Evolutionary conservation across 345 rosid genomes (phyloP).

Genomic region (Brassica incana): DNA sequence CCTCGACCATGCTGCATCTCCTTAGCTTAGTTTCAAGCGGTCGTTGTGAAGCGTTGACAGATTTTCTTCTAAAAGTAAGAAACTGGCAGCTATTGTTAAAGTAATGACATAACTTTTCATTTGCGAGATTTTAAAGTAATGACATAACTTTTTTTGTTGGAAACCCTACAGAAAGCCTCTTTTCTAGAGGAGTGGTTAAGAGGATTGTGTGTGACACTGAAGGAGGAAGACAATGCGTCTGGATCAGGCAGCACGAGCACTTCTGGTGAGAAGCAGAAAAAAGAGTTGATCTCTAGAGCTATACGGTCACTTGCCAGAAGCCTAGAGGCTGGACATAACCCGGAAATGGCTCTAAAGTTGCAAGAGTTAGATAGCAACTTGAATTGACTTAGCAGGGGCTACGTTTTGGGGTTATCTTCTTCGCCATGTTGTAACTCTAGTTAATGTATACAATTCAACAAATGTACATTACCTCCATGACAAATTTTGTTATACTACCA

Average conservation of each 20-base stretch:
- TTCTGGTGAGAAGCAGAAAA: constrained; percentile 58
- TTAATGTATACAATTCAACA: background rate
- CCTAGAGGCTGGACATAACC: constrained; percentile 21
- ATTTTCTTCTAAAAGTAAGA: constrained; percentile 78
- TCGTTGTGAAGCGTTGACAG: constrained; percentile 59
- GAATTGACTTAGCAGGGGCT: constrained; percentile 22
- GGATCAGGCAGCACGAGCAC: constrained; percentile 34
- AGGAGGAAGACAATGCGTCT: constrained; percentile 38
- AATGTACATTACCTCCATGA: background rate
- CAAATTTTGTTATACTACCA: background rate
- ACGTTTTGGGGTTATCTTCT: background rate
- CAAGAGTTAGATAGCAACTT: constrained; percentile 27
- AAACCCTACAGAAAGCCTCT: constrained; percentile 55
- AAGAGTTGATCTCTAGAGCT: constrained; percentile 69
- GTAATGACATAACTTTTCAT: background rate
- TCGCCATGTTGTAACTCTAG: background rate
- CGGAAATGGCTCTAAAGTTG: constrained; percentile 29
- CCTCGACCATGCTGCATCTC: constrained; percentile 78
- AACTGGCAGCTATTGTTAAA: constrained; percentile 13
- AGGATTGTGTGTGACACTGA: constrained; percentile 55
- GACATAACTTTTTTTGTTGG: constrained; percentile 12
- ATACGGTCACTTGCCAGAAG: constrained; percentile 39
- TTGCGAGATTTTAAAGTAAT: background rate
- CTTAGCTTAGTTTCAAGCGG: constrained; percentile 63
- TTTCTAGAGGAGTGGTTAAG: constrained; percentile 92